Evolutionary conservation across 106 monocot species (phyloP).

Genomic region (Amphibolis antarctica): DNA sequence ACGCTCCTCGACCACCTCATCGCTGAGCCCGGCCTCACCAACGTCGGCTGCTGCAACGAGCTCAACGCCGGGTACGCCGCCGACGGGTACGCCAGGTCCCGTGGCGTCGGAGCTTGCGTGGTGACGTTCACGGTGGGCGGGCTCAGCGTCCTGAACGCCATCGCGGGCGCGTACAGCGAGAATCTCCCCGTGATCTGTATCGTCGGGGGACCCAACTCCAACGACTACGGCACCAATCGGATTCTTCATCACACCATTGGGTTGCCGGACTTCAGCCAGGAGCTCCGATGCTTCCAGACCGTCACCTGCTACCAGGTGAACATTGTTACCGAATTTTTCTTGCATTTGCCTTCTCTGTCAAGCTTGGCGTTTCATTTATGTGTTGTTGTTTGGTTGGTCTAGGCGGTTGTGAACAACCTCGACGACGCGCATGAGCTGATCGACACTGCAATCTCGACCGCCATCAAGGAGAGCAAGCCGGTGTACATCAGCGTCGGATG

Average conservation of each 20-base stretch:
- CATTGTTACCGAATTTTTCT: too few species aligned
- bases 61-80: slow-evolving; percentile 35
- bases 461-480: too few species aligned
- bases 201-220: slow-evolving; percentile 28
- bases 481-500: too few species aligned
- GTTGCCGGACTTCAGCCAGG: too few species aligned
- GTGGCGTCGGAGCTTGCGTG: slow-evolving; percentile 25
- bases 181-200: slow-evolving; percentile 23
- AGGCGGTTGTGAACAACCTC: too few species aligned
- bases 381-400: too few species aligned
- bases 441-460: too few species aligned
- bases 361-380: too few species aligned
- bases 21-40: slow-evolving; percentile 26
- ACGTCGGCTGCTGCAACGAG: slow-evolving; percentile 32
- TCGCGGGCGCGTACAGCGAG: slow-evolving; percentile 28
- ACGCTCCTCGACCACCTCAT: slow-evolving; percentile 33
- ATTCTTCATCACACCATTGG: slow-evolving; percentile 35
- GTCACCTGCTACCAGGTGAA: too few species aligned
- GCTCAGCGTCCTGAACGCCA: slow-evolving; percentile 28
- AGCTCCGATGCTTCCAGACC: too few species aligned
- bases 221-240: slow-evolving; percentile 33
- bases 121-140: slow-evolving; percentile 30
- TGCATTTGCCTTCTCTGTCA: too few species aligned
- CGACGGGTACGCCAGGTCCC: slow-evolving; percentile 21
- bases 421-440: too few species aligned